Base-by-base conservation (phyloP, 2,329 filamentous ascomycete species). In the Raffaelea arxii region DNA sequence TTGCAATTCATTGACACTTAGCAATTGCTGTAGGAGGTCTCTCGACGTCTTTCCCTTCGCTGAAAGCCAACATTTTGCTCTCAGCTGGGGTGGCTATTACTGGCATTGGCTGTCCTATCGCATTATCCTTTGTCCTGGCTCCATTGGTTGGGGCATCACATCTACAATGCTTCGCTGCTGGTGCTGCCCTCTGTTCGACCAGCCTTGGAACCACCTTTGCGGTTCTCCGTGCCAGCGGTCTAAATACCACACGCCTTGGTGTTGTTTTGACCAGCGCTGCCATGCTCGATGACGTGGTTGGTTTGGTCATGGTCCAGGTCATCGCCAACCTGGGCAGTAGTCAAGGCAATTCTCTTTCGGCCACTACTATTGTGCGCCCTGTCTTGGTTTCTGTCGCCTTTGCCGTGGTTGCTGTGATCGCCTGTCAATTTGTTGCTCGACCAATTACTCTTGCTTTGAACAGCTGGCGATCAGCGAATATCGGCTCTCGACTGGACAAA, bases 201-300 rank as follows among this genome's bases (percentile, higher is more conserved):
- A 84, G 80, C 47, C 66, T 90, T 0, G 85, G 85, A 5, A 90
- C 84, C 0, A 75, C 72, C 0, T 82, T 86, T 9, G 80, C 78
- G 3, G 65, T 75, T 4, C 61, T 75, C 0, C 58, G 63, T 12
- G 59, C 65, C 1, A 70, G 67, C 21, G 69, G 69, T 0, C 61
- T 72, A 4, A 59, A 58, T 2, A 53, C 59, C 1, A 69, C 70
- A 2, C 63, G 71, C 7, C 57, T 75, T 5, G 72, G 86, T 65
- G 47, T 78, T 64, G 9, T 92, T 0, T 69, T 89, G 1, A 77
- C 77, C 3, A 81, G 77, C 49, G 85, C 84, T 1, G 86, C 86
- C 0, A 86, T 92, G 77, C 77, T 92, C 65, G 86, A 92, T 58
- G 86, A 92, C 62, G 80, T 91, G 0, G 74, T 86, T 2, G 85